phyloP scores from a whole-genome alignment of 129 eudicot species.

The Saussurea involucrata region DNA sequence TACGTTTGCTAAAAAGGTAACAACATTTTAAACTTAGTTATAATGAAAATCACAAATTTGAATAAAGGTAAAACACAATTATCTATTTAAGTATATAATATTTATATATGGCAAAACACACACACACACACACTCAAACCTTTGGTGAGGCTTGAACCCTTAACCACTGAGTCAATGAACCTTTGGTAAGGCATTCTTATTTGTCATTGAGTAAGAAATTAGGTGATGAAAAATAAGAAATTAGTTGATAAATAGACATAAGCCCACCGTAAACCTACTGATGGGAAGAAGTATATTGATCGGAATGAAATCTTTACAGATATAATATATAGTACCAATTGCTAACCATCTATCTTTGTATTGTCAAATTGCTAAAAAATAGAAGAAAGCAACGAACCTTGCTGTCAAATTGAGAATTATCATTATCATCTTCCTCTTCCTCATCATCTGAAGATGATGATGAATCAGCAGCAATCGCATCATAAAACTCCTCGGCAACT shows the following conservation, averaged over 20 bases:
- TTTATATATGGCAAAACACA: not conserved
- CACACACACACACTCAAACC: not conserved
- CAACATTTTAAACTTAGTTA: not conserved
- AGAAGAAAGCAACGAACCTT: constrained; percentile 39
- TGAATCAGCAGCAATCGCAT: constrained; percentile 72
- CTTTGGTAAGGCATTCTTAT: not conserved
- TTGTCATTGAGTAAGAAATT: not conserved
- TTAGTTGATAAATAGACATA: not conserved
- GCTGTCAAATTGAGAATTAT: constrained; percentile 40
- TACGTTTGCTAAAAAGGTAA: no score
- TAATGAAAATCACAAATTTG: not conserved
- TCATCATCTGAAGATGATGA: constrained; percentile 49
- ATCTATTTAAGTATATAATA: not conserved
- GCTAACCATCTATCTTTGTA: not conserved
- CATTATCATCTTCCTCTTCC: constrained; percentile 56
- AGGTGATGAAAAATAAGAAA: not conserved
- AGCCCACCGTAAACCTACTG: not conserved
- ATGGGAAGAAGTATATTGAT: not conserved
- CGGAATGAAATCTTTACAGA: not conserved
- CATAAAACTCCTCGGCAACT: constrained; percentile 73
- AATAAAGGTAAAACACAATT: not conserved
- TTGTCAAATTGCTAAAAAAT: not conserved
- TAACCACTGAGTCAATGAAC: not conserved
- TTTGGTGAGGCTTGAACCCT: not conserved
- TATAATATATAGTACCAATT: not conserved